A percentile compares a stretch with the other conserved stretches of the same genome.
Evolutionary conservation across 345 rosid genomes (phyloP).

Genomic region (Gossypium rotundifolium): DNA sequence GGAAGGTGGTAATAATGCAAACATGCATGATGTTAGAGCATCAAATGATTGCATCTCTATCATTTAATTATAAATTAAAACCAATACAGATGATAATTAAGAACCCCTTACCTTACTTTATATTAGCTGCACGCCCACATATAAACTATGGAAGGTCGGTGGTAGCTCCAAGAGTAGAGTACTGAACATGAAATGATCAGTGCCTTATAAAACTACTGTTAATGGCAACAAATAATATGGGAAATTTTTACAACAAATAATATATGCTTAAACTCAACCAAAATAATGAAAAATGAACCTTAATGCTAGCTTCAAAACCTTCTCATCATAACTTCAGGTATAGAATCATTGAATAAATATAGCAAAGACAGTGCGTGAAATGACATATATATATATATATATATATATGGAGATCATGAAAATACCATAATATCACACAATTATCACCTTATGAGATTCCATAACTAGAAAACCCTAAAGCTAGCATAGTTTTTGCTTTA

Average conservation of each 20-base stretch:
- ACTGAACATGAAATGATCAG: not conserved
- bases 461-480: conserved; percentile 24
- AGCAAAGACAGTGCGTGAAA: not conserved
- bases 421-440: conserved; percentile 6
- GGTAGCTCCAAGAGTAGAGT: not conserved
- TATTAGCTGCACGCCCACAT: not conserved
- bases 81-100: not conserved
- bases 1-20: not conserved
- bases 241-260: not conserved
- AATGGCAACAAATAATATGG: not conserved
- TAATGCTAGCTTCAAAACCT: not conserved
- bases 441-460: not conserved
- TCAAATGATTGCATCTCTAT: conserved; percentile 4
- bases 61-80: not conserved
- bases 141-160: conserved; percentile 10
- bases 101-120: not conserved
- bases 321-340: not conserved
- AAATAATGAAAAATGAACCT: not conserved
- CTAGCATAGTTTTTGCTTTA: not conserved
- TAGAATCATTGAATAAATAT: not conserved
- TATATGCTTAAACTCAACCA: not conserved
- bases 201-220: not conserved
- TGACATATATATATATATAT: not conserved
- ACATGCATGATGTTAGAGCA: not conserved
- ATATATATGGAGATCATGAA: not conserved